A percentile compares a stretch with the other conserved stretches of the same genome.
Evolutionary conservation across 208 protist species (phyloP).

Genomic region (Phytomonas francai): DNA sequence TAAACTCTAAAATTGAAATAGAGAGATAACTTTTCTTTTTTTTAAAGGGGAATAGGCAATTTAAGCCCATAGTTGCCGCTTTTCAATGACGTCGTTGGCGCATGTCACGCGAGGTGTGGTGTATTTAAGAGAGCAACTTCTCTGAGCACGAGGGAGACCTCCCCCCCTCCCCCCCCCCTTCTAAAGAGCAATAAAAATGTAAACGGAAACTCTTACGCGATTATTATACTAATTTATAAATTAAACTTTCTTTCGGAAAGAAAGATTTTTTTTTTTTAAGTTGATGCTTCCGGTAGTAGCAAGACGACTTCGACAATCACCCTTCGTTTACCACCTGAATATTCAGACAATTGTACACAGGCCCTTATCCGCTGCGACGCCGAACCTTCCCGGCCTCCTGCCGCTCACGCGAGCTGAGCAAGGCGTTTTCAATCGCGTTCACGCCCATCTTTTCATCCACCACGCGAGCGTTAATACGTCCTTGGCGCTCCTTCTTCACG

Average conservation of each 20-base stretch:
- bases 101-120: too few species aligned
- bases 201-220: not conserved
- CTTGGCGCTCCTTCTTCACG: conserved; percentile 83
- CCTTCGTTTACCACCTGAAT: not conserved
- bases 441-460: conserved; percentile 83
- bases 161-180: too few species aligned
- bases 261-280: not conserved
- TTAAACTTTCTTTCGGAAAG: not conserved
- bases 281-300: not conserved
- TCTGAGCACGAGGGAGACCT: too few species aligned
- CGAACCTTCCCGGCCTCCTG: conserved; percentile 66
- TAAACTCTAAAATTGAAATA: conserved; percentile 2
- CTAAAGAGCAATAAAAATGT: conserved; percentile 12
- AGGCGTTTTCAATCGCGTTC: conserved; percentile 81
- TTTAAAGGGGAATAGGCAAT: conserved; percentile 5
- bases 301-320: not conserved
- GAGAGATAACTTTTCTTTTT: conserved; percentile 9
- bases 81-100: too few species aligned
- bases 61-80: not conserved
- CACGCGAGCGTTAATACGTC: conserved; percentile 39
- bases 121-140: too few species aligned
- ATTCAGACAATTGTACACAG: not conserved
- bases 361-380: too few species aligned
- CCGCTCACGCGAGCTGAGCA: conserved; percentile 76
- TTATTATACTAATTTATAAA: too few species aligned